Conservation (phyloP, 2,329 filamentous ascomycete species). For the Cercospora canescens region DNA sequence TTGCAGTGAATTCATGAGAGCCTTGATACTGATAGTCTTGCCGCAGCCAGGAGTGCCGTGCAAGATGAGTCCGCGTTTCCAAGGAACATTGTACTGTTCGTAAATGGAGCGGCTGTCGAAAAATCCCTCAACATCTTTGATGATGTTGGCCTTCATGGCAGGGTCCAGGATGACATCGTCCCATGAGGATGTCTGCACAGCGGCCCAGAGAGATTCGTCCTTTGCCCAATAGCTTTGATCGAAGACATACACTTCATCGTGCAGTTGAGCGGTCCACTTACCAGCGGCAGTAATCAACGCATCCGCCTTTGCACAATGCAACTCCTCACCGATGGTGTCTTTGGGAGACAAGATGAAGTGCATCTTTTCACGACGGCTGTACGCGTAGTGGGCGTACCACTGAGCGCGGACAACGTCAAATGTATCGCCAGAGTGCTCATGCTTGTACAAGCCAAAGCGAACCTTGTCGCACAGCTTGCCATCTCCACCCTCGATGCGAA, state of each 20-base stretch:
- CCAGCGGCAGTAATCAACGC: conserved; percentile 41
- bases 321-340: neutral
- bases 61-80: conserved; percentile 47
- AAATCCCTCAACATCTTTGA: conserved; percentile 41
- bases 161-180: conserved; percentile 49
- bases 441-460: conserved; percentile 44
- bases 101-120: conserved; percentile 42
- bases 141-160: conserved; percentile 45
- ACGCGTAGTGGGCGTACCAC: conserved; percentile 27
- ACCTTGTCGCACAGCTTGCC: conserved; percentile 40
- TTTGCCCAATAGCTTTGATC: conserved; percentile 44
- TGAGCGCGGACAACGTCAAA: conserved; percentile 41
- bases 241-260: conserved; percentile 45
- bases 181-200: conserved; percentile 45
- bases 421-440: conserved; percentile 42
- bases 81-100: conserved; percentile 47
- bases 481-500: conserved; percentile 37
- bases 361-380: neutral
- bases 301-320: conserved; percentile 35
- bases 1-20: conserved; percentile 41
- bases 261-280: conserved; percentile 43
- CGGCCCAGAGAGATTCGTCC: conserved; percentile 39
- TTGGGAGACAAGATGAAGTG: conserved; percentile 23
- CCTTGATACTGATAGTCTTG: conserved; percentile 50
- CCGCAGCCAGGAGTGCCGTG: conserved; percentile 46